Evolutionary conservation across 2,329 filamentous ascomycete genomes (phyloP), one percentile per base, ranked within the genome.

Genomic region (Arthrobotrys megalospora): DNA sequence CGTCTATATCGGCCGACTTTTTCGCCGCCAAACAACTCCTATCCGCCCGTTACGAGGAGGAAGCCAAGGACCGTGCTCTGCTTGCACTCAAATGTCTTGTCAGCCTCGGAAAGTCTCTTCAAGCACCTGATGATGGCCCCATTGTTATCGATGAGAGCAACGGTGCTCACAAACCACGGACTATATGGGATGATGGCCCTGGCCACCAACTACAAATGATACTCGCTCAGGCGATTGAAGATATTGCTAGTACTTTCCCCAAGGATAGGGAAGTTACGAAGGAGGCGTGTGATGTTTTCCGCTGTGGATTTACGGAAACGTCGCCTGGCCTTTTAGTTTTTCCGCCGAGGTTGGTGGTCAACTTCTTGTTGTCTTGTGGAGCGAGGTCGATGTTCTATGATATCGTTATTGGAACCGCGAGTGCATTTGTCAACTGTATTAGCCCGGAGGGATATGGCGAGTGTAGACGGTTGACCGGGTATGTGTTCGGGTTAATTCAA

Each of bases 281-380:
- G 81, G 87, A 89, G 3, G 89, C 91, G 38, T 96, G 93, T 84
- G 87, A 87, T 72, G 89, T 94, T 58, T 87, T 95, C 62, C 89
- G 90, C 47, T 88, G 90, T 19, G 93, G 93, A 0, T 94, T 94
- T 82, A 90, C 90, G 0, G 93, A 96, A 83, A 88, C 87, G 0
- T 88, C 90, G 28, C 89, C 91, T 2, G 93, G 93, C 0, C 91
- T 92, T 0, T 95, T 96, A 81, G 92, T 94, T 7, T 89, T 96
- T 77, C 88, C 91, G 1, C 87, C 91, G 0, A 85, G 87, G 0
- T 87, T 90, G 80, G 89, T 92, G n/a, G 89, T 90, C 10, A 86
- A 89, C 48, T 91, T 92, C 82, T 86, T 96, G 55, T 86, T 88
- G 2, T 88, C 88, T 64, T 88, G 90, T 21, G 86, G 85, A 0